Evolutionary conservation across 768 basidiomycete genomes (phyloP).

Genomic region (Lentinula boryana): DNA sequence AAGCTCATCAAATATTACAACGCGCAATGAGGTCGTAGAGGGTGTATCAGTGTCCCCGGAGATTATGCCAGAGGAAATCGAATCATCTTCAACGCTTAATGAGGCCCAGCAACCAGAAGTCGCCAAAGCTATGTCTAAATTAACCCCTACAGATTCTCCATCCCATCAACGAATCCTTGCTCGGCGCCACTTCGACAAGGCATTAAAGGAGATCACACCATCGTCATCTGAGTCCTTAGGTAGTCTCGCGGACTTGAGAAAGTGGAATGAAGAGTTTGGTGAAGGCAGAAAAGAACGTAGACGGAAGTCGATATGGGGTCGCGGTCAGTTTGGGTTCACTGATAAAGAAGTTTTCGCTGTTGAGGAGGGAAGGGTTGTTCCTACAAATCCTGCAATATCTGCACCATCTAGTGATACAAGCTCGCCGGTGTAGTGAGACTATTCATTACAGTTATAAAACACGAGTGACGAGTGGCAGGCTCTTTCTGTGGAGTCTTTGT

Average conservation of each 20-base stretch:
- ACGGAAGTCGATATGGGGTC: slow-evolving; percentile 77
- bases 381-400: neutral
- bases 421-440: neutral
- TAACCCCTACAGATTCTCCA: neutral
- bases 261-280: slow-evolving; percentile 94
- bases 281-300: slow-evolving; percentile 69
- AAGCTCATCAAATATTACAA: slow-evolving; percentile 2
- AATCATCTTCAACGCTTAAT: neutral
- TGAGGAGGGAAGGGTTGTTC: slow-evolving; percentile 41
- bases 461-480: neutral
- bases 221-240: slow-evolving; percentile 81
- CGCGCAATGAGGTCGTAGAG: neutral
- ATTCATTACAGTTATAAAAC: neutral
- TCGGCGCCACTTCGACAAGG: slow-evolving; percentile 69
- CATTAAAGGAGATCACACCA: slow-evolving; percentile 85
- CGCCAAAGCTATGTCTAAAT: neutral
- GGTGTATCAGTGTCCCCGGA: neutral
- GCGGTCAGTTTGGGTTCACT: slow-evolving; percentile 82
- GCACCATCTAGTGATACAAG: neutral
- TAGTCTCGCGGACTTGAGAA: slow-evolving; percentile 66
- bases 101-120: neutral
- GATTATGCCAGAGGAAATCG: neutral
- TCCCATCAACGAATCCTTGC: slow-evolving; percentile 11
- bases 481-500: neutral
- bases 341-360: slow-evolving; percentile 29